These are phyloP conservation scores for Toxoplasma gondii DNA, from an alignment of 169 alveolate species.

Conservation along the genomic window DNA sequence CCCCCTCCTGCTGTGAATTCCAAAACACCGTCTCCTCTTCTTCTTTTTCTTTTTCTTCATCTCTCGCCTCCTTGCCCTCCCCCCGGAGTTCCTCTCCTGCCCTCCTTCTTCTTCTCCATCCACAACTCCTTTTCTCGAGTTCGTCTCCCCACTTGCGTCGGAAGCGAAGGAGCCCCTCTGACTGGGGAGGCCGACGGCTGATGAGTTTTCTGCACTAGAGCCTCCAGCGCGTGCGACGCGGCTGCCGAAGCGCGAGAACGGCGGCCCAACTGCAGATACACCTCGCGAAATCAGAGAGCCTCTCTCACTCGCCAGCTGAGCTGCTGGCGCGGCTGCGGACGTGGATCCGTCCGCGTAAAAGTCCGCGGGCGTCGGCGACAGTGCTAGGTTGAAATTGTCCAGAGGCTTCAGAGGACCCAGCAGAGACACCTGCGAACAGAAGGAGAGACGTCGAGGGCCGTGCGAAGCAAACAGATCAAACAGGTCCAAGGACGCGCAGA, in stretches of 20 bases:
- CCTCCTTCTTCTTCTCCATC: too few species aligned
- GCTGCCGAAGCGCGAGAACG: constrained; percentile 21
- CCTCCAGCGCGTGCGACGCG: neutral
- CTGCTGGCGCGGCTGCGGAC: neutral
- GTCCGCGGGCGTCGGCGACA: constrained; percentile 30
- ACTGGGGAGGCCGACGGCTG: neutral
- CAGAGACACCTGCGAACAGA: neutral
- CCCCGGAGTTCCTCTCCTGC: too few species aligned
- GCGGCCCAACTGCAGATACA: neutral
- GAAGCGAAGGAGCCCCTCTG: neutral
- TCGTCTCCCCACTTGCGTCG: neutral
- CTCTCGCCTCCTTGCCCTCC: too few species aligned
- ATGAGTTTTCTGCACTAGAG: neutral
- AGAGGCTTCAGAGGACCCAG: constrained; percentile 61
- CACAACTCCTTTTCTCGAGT: too few species aligned
- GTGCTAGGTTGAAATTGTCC: constrained; percentile 63
- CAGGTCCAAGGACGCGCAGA: neutral
- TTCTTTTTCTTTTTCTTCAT: too few species aligned
- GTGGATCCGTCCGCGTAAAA: neutral
- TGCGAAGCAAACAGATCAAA: neutral
- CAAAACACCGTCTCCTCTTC: too few species aligned
- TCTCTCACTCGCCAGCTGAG: neutral
- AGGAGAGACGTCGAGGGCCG: neutral
- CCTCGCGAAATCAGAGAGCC: neutral
- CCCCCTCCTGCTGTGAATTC: too few species aligned